phyloP scores from a whole-genome alignment of 257 asterid species.

The Solanum appendiculatum region DNA sequence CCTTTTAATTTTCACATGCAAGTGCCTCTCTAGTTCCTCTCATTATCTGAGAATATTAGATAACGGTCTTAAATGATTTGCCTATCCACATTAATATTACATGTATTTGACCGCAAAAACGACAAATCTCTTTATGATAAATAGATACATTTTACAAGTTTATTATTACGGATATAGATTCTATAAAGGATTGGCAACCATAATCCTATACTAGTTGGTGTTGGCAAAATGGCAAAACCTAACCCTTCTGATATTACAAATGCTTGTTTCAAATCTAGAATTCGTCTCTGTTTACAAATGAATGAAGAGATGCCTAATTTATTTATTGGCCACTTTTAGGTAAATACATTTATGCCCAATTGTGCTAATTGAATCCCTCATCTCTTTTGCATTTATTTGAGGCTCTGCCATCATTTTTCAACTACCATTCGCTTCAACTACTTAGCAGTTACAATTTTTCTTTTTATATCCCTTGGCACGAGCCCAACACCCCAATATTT shows the following conservation, averaged over 20 bases:
- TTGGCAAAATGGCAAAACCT: too few relatives aligned
- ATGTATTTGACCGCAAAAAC: neutral
- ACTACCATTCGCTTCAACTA: neutral
- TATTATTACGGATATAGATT: too few relatives aligned
- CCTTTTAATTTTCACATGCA: neutral
- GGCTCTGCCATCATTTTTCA: neutral
- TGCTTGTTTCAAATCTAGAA: too few relatives aligned
- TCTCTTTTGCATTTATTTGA: neutral
- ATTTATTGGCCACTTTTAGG: neutral
- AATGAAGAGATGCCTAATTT: neutral
- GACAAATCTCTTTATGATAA: too few relatives aligned
- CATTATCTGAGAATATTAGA: neutral
- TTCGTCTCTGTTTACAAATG: too few relatives aligned
- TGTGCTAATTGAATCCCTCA: neutral
- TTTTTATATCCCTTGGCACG: neutral
- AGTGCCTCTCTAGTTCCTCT: neutral
- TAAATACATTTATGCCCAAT: neutral
- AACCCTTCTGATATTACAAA: neutral
- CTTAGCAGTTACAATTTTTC: neutral
- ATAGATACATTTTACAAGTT: neutral
- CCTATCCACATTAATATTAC: neutral
- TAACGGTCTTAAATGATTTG: neutral
- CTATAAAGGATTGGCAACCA: neutral
- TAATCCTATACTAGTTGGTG: neutral
- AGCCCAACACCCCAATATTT: neutral